Base-by-base conservation (phyloP, 495 filamentous ascomycete genomes). In the Hypomontagnella monticulosa region DNA sequence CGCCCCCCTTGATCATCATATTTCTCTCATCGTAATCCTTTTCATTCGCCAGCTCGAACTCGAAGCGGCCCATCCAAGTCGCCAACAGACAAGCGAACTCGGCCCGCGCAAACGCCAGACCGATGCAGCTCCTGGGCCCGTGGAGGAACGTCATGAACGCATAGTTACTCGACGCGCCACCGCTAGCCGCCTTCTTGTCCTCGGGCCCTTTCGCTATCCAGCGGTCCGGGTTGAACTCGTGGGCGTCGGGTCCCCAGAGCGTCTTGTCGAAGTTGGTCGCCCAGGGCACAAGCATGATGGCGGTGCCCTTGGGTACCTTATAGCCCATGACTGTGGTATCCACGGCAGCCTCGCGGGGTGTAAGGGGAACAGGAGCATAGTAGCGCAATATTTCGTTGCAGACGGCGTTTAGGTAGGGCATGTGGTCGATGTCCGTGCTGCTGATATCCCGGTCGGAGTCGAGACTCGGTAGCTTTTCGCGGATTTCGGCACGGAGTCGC, bases 1-100 rank as follows among this genome's bases (percentile, higher is more conserved):
- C 76, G 5, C 81, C 82, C 1, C 82, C 74, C 57, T 83, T 84
- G 18, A 91, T 78, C 8, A 80, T 64, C n/a, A 93, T 52, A 58
- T 88, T 83, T 20, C 74, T 78, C 75, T 85, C 82, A 57, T 82
- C 80, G 70, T 58, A 52, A 66, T 79, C 75, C 58, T 88, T 78
- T 47, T 83, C 79, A 63, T 91, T 81, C 42, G 83, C 73, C 34
- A 91, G 64, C 75, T 85, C 82, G 67, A 92, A 85, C 65, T 88
- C 80, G 66, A 89, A 96, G 38, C 84, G 80, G 11, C 92, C 92
- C 15, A 94, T 86, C 77, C 88, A 82, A 3, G 84, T 83, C 50
- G 92, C 93, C 47, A 99, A 61, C 65, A 97, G 76, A 70, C 87
- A 92, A 6, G 90, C 91, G 73, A 96, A 91, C 80, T 97, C 95